These are phyloP conservation scores for Schoenoplectus triqueter DNA, from an alignment of 202 grass and related monocot species.

Conservation along the genomic window DNA sequence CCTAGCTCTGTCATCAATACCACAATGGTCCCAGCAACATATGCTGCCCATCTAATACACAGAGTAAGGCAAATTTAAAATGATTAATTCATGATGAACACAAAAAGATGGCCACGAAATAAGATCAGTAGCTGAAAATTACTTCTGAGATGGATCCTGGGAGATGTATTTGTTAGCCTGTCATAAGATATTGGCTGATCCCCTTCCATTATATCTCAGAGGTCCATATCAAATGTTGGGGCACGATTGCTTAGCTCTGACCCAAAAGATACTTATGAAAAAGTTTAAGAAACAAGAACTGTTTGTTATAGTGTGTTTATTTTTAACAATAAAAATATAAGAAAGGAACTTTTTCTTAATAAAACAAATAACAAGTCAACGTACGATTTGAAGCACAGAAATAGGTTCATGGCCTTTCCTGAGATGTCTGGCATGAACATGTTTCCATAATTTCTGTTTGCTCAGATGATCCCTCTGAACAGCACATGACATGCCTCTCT, in stretches of 20 bases:
- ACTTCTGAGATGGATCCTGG: conserved; percentile 91
- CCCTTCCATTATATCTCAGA: conserved; percentile 87
- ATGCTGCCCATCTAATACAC: conserved; percentile 87
- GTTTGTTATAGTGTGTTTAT: conserved; percentile 17
- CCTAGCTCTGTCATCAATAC: conserved; percentile 93
- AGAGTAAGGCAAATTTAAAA: not conserved
- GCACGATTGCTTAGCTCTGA: conserved; percentile 95
- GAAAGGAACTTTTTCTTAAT: not conserved
- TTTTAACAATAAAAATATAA: conserved; percentile 9
- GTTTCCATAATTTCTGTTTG: conserved; percentile 94
- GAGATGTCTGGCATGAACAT: conserved; percentile 81
- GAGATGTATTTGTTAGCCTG: conserved; percentile 69
- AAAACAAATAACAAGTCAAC: conserved; percentile 41
- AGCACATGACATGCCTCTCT: conserved; percentile 95
- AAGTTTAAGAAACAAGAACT: conserved; percentile 40
- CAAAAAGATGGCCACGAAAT: conserved; percentile 17
- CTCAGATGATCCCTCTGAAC: conserved; percentile 79
- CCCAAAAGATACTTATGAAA: conserved; percentile 88
- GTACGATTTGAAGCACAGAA: conserved; percentile 91
- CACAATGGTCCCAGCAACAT: conserved; percentile 97
- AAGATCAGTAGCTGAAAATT: conserved; percentile 31
- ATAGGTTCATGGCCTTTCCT: conserved; percentile 66
- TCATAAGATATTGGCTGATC: conserved; percentile 88
- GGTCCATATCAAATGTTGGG: conserved; percentile 96
- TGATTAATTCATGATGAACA: conserved; percentile 10